Percentiles rank a stretch among this genome's conserved stretches.
phyloP scores from a whole-genome alignment of 2,329 filamentous ascomycete genomes.

The Byssothecium circinans region DNA sequence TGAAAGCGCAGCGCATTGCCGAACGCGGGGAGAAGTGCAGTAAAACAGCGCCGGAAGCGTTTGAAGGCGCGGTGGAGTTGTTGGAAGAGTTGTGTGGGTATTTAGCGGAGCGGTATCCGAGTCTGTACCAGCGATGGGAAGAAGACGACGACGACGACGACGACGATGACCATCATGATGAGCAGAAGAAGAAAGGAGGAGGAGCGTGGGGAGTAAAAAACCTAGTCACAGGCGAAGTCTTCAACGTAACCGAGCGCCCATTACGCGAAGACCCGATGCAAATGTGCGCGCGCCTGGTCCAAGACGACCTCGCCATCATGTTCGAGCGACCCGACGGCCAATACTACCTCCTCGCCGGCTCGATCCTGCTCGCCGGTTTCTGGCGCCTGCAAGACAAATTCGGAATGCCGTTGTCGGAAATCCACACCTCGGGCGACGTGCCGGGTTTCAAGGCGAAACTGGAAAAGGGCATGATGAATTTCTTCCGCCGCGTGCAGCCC shows the following conservation, averaged over 20 bases:
- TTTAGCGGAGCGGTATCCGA: slow-evolving; percentile 74
- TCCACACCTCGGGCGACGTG: slow-evolving; percentile 77
- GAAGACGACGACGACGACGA: slow-evolving; percentile 70
- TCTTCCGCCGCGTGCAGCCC: slow-evolving; percentile 72
- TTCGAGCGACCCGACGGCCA: slow-evolving; percentile 73
- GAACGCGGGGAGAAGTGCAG: slow-evolving; percentile 70
- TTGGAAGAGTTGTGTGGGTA: slow-evolving; percentile 72
- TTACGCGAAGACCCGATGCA: slow-evolving; percentile 78
- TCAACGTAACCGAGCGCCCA: slow-evolving; percentile 67
- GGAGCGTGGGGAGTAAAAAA: slow-evolving; percentile 70
- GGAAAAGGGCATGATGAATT: slow-evolving; percentile 77
- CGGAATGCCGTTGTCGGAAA: slow-evolving; percentile 75
- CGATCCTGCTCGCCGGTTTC: slow-evolving; percentile 77
- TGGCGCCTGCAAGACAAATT: slow-evolving; percentile 82
- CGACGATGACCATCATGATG: too few relatives aligned
- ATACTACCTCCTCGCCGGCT: slow-evolving; percentile 77
- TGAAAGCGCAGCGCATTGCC: slow-evolving; percentile 68
- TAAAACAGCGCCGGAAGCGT: slow-evolving; percentile 68
- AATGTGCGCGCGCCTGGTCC: slow-evolving; percentile 69
- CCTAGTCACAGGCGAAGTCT: slow-evolving; percentile 68
- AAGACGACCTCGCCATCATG: slow-evolving; percentile 86
- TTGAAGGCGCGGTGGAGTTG: slow-evolving; percentile 72
- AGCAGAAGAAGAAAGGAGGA: too few relatives aligned
- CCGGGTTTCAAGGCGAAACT: slow-evolving; percentile 71
- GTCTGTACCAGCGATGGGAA: slow-evolving; percentile 64